A percentile compares a stretch with the other conserved stretches of the same genome.
These are phyloP conservation scores for Agarophyton chilense DNA, from an alignment of 23 red algal species.

Conservation along the genomic window DNA sequence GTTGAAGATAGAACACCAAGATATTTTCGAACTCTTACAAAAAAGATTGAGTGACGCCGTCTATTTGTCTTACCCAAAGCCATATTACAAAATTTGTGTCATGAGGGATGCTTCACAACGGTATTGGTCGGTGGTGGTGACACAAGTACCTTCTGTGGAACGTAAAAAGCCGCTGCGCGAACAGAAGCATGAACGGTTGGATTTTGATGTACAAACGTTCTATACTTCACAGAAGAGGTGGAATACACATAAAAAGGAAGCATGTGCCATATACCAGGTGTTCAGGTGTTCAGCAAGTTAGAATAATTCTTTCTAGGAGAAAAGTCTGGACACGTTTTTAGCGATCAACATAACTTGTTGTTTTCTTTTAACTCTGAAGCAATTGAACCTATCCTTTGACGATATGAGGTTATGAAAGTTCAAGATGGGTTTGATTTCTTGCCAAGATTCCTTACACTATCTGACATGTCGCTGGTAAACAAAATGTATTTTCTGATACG, in stretches of 20 bases:
- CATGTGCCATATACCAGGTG: neutral
- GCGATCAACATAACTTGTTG: neutral
- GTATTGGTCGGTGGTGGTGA: slow-evolving; percentile 43
- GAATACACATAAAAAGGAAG: slow-evolving; percentile 11
- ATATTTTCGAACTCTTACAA: slow-evolving; percentile 6
- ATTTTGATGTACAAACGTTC: neutral
- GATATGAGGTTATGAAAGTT: neutral
- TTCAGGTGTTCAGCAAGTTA: neutral
- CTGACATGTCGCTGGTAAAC: neutral
- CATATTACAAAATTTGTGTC: slow-evolving; percentile 3
- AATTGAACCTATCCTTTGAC: neutral
- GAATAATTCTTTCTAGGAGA: neutral
- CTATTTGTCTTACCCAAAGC: slow-evolving; percentile 19
- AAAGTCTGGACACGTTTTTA: neutral
- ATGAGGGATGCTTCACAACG: slow-evolving; percentile 28
- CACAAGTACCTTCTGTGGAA: neutral
- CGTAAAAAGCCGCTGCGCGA: neutral
- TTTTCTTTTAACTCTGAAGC: neutral
- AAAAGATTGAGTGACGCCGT: slow-evolving; percentile 19
- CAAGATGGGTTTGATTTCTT: neutral
- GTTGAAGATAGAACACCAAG: slow-evolving; percentile 15
- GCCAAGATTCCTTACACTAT: slow-evolving; percentile 9
- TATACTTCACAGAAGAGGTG: neutral
- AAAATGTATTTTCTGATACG: neutral
- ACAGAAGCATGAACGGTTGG: neutral